Conservation (phyloP, 2,329 filamentous ascomycete genomes). For the Colletotrichum spaethianum region DNA sequence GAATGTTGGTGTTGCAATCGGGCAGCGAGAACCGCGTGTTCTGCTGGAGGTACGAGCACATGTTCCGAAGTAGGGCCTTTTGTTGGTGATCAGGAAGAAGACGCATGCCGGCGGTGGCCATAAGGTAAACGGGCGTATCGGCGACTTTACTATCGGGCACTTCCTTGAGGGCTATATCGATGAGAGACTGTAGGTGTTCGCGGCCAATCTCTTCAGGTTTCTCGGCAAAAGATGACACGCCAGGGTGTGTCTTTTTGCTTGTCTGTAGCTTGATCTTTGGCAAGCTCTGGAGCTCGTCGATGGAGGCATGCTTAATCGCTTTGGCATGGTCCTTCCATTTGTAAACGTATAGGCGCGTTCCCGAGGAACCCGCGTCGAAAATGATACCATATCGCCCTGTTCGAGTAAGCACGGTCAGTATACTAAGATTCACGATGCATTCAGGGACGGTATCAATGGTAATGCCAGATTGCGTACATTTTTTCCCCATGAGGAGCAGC, state of each 20-base stretch:
- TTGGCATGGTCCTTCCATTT: conserved; percentile 86
- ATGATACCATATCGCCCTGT: conserved; percentile 88
- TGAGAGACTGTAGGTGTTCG: conserved; percentile 83
- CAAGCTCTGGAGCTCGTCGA: conserved; percentile 75
- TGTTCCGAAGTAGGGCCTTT: conserved; percentile 78
- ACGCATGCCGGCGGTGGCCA: conserved; percentile 96
- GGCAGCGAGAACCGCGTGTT: conserved; percentile 87
- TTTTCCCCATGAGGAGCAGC: conserved; percentile 51
- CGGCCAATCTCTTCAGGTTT: conserved; percentile 82
- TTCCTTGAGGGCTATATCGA: conserved; percentile 85
- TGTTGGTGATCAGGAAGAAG: conserved; percentile 83
- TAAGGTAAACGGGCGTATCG: conserved; percentile 92
- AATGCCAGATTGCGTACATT: conserved; percentile 47
- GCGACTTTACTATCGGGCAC: conserved; percentile 83
- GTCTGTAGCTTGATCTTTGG: conserved; percentile 88
- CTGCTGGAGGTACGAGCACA: conserved; percentile 85
- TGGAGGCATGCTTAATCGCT: conserved; percentile 65
- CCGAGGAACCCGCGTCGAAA: conserved; percentile 97
- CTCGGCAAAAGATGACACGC: conserved; percentile 90
- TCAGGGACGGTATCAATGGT: neutral
- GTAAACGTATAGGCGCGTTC: conserved; percentile 95
- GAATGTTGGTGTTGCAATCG: conserved; percentile 91
- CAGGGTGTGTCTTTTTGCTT: conserved; percentile 94
- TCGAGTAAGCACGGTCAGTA: conserved; percentile 15
- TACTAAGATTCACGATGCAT: neutral